Evolutionary conservation across 2,329 filamentous ascomycete genomes (phyloP), one percentile per base, ranked within the genome.

Genomic region (Exophiala xenobiotica): DNA sequence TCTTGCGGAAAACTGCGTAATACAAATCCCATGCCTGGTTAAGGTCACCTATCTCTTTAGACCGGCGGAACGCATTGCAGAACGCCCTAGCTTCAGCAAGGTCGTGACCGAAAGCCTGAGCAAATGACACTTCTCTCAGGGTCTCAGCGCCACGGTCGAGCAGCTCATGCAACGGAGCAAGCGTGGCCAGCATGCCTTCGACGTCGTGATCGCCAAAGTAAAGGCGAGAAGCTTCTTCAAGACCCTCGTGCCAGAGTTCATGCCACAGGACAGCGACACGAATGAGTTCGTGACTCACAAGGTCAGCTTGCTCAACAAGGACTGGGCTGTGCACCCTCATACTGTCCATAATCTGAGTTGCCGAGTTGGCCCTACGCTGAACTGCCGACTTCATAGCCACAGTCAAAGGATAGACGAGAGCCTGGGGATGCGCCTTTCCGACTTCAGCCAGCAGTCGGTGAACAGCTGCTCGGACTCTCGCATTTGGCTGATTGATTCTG

Each of bases 21-120:
- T 99, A 99, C 11, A 99, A 81, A 70, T 99, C 95, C 93, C 93
- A 99, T 5, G 93, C 93, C 70, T 96, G 90, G 66, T 97, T 99
- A 39, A 99, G 81, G 67, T 99, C 95, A 41, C 89, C 92, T 54
- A 93, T 84, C 65, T 99, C 93, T 44, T 85, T 80, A n/a, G 88
- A 93, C 33, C 83, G 82, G 63, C 89, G 86, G 71, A 95, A 99
- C 46, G 95, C 88, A 56, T 88, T 85, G 68, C 93, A 99, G 86
- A 93, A 99, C 61, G 97, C 91, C 54, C 90, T 86, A 6, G 93
- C 95, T 70, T 99, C 95, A 53, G 89, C 87, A 18, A 99, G 79
- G 67, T 99, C 95, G 24, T 95, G 86, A 0, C 93, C 93, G 66
- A 99, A 99, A 0, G 93, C 92, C 66, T 99, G 95, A 1, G 91